These are phyloP conservation scores for Lindgomyces ingoldianus DNA, from an alignment of 495 filamentous ascomycete species.

Conservation along the genomic window DNA sequence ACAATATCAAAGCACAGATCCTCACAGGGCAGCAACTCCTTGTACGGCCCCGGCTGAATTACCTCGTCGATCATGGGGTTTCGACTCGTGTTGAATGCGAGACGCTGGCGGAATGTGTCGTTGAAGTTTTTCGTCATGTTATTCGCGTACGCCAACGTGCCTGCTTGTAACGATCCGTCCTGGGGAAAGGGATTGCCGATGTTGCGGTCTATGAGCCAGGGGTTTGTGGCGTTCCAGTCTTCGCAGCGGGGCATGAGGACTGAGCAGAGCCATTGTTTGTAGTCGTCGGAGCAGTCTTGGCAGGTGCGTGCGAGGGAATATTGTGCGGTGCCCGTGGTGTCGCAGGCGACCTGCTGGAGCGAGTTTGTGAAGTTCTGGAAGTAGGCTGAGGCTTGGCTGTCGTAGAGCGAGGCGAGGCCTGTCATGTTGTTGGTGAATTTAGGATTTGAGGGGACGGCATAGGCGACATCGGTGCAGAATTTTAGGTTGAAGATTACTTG, in stretches of 20 bases:
- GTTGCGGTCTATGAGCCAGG: slow-evolving; percentile 68
- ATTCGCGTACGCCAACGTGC: slow-evolving; percentile 9
- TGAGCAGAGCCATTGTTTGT: slow-evolving; percentile 92
- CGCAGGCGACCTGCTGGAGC: slow-evolving; percentile 81
- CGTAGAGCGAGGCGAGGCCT: slow-evolving; percentile 66
- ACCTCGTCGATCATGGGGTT: slow-evolving; percentile 68
- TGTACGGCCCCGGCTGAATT: slow-evolving; percentile 85
- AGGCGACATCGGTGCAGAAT: slow-evolving; percentile 84
- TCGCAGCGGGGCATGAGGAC: slow-evolving; percentile 89
- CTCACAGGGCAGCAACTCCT: slow-evolving; percentile 84
- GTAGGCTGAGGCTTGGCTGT: slow-evolving; percentile 46
- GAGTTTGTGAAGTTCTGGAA: slow-evolving; percentile 73
- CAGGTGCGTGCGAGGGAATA: slow-evolving; percentile 83
- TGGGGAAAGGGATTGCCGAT: slow-evolving; percentile 64
- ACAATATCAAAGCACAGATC: slow-evolving; percentile 83
- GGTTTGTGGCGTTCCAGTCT: slow-evolving; percentile 60
- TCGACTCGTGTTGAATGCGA: slow-evolving; percentile 45
- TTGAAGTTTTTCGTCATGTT: neutral
- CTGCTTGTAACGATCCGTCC: slow-evolving; percentile 39
- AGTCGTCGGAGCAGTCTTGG: slow-evolving; percentile 71
- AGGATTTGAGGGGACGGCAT: slow-evolving; percentile 83
- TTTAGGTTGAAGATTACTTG: slow-evolving; percentile 77
- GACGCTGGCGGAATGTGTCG: too few relatives aligned
- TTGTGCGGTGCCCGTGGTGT: slow-evolving; percentile 64
- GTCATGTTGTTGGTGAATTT: slow-evolving; percentile 48